Base-by-base conservation (phyloP, 495 filamentous ascomycete species). In the Bombardia bombarda region DNA sequence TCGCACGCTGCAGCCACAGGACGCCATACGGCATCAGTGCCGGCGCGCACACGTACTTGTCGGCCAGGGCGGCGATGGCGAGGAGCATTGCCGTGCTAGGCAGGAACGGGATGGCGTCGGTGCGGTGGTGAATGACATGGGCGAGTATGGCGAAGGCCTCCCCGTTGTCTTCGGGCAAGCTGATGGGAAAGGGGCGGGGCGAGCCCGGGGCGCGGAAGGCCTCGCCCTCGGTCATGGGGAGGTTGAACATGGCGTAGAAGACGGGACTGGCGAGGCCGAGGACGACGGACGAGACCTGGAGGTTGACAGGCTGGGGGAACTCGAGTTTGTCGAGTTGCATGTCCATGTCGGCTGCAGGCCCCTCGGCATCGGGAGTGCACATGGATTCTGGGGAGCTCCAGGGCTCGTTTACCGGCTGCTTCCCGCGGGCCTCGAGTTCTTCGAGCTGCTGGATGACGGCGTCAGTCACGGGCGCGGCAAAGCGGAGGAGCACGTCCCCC, bases 221-320 rank as follows among this genome's bases (percentile, higher is more conserved):
- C 5, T 23, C 16, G 21, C 20, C 49, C 37, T 52, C 49, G 23
- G 49, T 28, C 43, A 52, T 47, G 30, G 23, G 26, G 3, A 43
- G 23, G 19, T 20, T 26, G 31, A 52, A 31, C 43, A 52, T 46
- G n/a, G 39, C 24, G 12, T 40, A 24, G 43, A 52, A 47, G 34
- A 52, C 49, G 14, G 40, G 43, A 19, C 40, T 43, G 36, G 39
- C 40, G 40, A 52, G 49, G 26, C 43, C 44, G 16, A 52, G 49
- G 4, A 52, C 40, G 9, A 44, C 33, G 16, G 43, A 47, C 2
- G 49, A 52, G 21, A 52, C 49, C 7, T 19, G 49, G 21, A 52
- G 49, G 40, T 33, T 40, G 16, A 43, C 25, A 20, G 39, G 23
- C 23, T 20, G 33, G 3, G 5, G 12, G 2, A 20, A 3, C 7